phyloP scores from a whole-genome alignment of 176 grass and related monocot genomes.

The Elymus sibiricus region DNA sequence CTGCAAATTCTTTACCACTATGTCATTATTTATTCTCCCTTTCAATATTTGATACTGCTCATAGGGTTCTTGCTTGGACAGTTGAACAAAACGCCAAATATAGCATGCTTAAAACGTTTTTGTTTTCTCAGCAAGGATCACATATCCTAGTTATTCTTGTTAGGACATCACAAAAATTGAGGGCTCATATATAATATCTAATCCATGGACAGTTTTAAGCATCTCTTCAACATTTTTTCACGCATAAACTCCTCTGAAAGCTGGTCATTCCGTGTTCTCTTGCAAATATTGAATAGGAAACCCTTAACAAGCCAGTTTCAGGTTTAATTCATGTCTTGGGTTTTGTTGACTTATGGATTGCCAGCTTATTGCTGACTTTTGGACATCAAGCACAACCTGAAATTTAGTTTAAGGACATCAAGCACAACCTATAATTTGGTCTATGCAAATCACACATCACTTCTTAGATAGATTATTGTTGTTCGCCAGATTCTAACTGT shows the following conservation, averaged over 20 bases:
- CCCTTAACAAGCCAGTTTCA: not conserved
- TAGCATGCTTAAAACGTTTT: not conserved
- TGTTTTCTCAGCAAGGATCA: not conserved
- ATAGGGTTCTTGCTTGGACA: not conserved
- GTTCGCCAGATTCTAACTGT: not conserved
- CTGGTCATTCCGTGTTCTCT: not conserved
- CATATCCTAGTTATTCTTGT: slow-evolving; percentile 17
- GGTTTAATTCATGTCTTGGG: not conserved
- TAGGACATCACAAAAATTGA: not conserved
- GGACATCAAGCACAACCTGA: not conserved
- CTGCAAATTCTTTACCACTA: not conserved
- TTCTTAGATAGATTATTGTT: slow-evolving; percentile 10
- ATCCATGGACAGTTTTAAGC: not conserved
- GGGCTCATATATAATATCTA: not conserved
- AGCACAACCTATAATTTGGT: not conserved
- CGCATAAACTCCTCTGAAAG: not conserved
- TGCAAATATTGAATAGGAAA: not conserved
- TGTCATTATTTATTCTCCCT: not conserved
- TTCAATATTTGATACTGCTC: not conserved
- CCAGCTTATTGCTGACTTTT: not conserved
- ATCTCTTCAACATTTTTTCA: not conserved
- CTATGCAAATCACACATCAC: not conserved
- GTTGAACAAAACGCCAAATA: not conserved
- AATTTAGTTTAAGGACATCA: not conserved
- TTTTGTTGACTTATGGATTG: not conserved